Evolutionary conservation across 1,284 basidiomycete species (phyloP).

Genomic region (Moesziomyces aphidis): DNA sequence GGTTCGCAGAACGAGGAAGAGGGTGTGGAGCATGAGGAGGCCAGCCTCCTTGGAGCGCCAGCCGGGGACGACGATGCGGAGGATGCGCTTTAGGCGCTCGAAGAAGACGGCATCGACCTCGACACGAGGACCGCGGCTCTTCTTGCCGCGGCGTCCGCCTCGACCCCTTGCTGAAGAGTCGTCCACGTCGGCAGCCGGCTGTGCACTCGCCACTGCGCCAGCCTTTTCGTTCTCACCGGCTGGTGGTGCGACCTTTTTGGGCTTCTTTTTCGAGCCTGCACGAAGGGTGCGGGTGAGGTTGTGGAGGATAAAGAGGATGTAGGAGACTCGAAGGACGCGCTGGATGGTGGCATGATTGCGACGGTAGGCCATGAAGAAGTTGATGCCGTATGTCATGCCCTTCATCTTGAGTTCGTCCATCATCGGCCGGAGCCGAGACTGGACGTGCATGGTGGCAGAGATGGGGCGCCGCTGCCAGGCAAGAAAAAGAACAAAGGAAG

Average conservation of each 20-base stretch:
- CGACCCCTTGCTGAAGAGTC: conserved; percentile 29
- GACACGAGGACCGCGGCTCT: conserved; percentile 57
- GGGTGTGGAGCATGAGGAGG: conserved; percentile 86
- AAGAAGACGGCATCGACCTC: conserved; percentile 93
- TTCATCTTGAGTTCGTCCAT: conserved; percentile 57
- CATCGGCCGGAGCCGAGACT: conserved; percentile 51
- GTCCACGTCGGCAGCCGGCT: conserved; percentile 22
- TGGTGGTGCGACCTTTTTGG: conserved; percentile 22
- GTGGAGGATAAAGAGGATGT: conserved; percentile 54
- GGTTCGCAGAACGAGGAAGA: conserved; percentile 87
- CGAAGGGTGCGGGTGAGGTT: conserved; percentile 48
- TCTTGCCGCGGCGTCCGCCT: conserved; percentile 41
- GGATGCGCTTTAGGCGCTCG: conserved; percentile 79
- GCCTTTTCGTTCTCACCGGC: conserved; percentile 20
- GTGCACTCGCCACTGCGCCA: conserved; percentile 16
- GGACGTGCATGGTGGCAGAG: conserved; percentile 53
- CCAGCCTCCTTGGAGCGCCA: conserved; percentile 86
- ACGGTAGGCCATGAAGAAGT: conserved; percentile 52
- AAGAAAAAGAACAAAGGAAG: background rate
- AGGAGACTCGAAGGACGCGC: conserved; percentile 48
- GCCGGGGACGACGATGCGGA: conserved; percentile 89
- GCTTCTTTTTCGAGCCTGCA: conserved; percentile 51
- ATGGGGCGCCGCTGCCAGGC: background rate
- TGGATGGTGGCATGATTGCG: conserved; percentile 61
- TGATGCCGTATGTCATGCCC: conserved; percentile 50